Evolutionary conservation across 2,329 filamentous ascomycete genomes (phyloP), one percentile per base, ranked within the genome.

Genomic region (Xylaria multiplex): DNA sequence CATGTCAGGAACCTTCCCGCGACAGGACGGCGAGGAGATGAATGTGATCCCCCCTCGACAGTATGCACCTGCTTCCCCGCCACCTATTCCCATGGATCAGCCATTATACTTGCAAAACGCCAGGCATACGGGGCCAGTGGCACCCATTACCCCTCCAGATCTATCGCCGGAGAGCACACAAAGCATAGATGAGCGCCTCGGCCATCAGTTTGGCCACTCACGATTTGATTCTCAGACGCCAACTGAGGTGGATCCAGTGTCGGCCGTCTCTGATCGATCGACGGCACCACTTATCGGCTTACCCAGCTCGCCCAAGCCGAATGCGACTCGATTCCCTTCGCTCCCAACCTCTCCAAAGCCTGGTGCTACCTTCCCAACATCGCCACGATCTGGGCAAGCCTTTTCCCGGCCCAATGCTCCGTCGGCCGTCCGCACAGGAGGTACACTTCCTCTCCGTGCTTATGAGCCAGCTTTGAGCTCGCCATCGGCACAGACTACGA

Each of bases 121-220:
- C 63, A 71, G 70, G 71, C 73, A 61, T 59, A 75, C 62, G 65
- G 78, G 62, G 62, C 76, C 54, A 72, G 73, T 80, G 59, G 82
- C 82, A 6, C 83, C 85, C 22, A 76, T 82, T 5, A 83, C 82
- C 1, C 82, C 76, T 16, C 76, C 83, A 1, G 82, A 84, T 67
- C 74, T 81, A 65, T 84, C 83, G 11, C 83, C 83, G 16, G 77
- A 80, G 67, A 83, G 81, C 76, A 81, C 80, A 4, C 78, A 80
- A 72, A 86, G 83, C 77, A 88, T 88, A 70, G 86, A 88, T 70
- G 85, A 87, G 75, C 82, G 86, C 46, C 79, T 88, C 61, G 83
- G 82, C 53, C 74, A 72, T 11, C 79, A 83, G 55, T 73, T 81
- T 7, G 67, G 72, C 48, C 75, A 82, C 70, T 73, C 73, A 27